Evolutionary conservation across 1,139 yeast species (phyloP), one percentile per base, ranked within the genome.

Genomic region (Geotrichum reessii): DNA sequence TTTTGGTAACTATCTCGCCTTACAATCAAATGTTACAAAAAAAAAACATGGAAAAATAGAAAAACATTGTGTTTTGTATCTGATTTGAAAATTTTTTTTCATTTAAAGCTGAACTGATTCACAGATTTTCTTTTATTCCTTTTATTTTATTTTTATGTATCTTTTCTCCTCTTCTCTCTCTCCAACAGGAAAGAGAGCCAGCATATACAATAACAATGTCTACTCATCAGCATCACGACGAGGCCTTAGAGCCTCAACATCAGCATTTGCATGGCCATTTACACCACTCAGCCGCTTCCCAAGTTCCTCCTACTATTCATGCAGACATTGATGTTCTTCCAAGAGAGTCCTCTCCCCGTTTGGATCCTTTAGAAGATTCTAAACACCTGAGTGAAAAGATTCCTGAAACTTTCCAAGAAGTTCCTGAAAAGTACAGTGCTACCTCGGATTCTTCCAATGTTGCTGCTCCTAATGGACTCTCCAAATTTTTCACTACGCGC

Each of bases 91-190:
- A 40, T 46, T 46, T 46, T 46, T 46, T 46, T 46, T 46, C 44
- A 37, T 93, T 69, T 93, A 99, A 74, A 93, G 95, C 88, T 97
- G 92, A 67, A 77, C 86, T 52, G 90, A 89, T 6, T 82, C 79
- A 56, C 97, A 79, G 40, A 87, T 76, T 46, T 81, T 84, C 62
- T 82, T 85, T 61, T 90, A 76, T 1, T 82, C 73, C 77, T 4
- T 71, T 63, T 9, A 70, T 74, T 8, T 69, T 63, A n/a, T n/a
- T n/a, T n/a, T n/a, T n/a, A n/a, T 11, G 70, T 76, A 1, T 69
- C 65, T 14, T 63, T 72, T 31, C 65, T 66, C 2, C 66, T 70
- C n/a, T 64, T 62, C 17, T 65, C 71, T 11, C 66, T 58, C 11
- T 70, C 73, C 73, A 8, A 66, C 67, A 37, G 28, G 40, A 28